Conservation (phyloP, 1,284 basidiomycete species). For the Inonotus obliquus region DNA sequence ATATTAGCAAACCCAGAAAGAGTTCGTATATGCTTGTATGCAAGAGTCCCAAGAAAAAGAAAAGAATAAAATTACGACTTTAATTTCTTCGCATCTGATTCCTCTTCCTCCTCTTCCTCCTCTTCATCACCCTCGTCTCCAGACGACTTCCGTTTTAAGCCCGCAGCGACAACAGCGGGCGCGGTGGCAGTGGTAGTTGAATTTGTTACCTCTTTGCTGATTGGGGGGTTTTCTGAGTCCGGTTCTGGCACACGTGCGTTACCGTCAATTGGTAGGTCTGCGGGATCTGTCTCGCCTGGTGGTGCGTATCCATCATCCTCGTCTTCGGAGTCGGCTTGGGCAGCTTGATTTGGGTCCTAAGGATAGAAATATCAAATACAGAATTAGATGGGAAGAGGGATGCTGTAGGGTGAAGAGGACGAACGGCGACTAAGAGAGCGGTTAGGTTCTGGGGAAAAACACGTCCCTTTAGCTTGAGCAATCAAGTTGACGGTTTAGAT, state of each 20-base stretch:
- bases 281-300: constrained; percentile 17
- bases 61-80: not conserved
- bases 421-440: constrained; percentile 14
- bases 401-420: not conserved
- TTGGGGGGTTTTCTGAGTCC: not conserved
- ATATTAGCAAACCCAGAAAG: not conserved
- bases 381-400: not conserved
- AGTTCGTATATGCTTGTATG: too few relatives aligned
- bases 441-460: constrained; percentile 10
- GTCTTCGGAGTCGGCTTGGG: constrained; percentile 8
- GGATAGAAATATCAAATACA: not conserved
- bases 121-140: constrained; percentile 14
- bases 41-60: too few relatives aligned
- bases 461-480: not conserved
- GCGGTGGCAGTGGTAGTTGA: not conserved
- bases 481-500: not conserved
- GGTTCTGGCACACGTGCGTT: constrained; percentile 5
- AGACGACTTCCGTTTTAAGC: constrained; percentile 17
- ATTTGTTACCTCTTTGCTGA: not conserved
- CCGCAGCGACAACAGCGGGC: not conserved
- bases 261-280: constrained; percentile 16
- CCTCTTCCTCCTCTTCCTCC: constrained; percentile 11
- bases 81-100: constrained; percentile 13
- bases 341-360: constrained; percentile 6
- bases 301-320: constrained; percentile 16